phyloP scores from a whole-genome alignment of 2,329 filamentous ascomycete genomes.

The Parafenestella ontariensis region DNA sequence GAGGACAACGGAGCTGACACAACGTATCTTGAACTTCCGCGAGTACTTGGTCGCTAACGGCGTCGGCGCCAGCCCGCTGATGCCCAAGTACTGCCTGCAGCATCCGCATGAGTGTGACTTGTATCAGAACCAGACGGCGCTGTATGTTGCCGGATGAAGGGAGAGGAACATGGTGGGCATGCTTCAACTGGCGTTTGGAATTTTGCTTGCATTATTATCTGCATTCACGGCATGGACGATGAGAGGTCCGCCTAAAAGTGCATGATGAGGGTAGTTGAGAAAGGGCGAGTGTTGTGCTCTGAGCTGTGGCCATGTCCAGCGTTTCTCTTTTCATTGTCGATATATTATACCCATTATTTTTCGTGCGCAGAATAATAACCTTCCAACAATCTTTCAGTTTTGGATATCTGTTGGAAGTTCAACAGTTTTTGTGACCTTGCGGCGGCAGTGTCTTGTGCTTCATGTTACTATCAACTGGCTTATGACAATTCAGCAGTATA shows the following conservation, averaged over 20 bases:
- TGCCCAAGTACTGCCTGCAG: constrained; percentile 65
- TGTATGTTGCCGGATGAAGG: not conserved
- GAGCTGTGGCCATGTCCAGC: not conserved
- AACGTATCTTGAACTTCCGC: constrained; percentile 65
- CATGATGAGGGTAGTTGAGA: not conserved
- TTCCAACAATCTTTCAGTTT: not conserved
- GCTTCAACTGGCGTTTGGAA: not conserved
- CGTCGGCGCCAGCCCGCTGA: constrained; percentile 58
- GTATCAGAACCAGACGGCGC: constrained; percentile 57
- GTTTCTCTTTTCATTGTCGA: not conserved
- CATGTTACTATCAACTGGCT: no score
- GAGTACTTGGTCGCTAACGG: constrained; percentile 65
- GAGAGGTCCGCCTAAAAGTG: not conserved
- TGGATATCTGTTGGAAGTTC: not conserved
- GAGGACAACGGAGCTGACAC: constrained; percentile 61
- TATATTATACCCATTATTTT: not conserved
- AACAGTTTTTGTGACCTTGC: no score
- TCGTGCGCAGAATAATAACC: not conserved
- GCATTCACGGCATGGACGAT: not conserved
- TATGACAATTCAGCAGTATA: no score
- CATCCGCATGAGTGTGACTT: constrained; percentile 66
- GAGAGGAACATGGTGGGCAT: not conserved
- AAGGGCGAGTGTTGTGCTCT: not conserved
- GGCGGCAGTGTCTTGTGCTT: no score
- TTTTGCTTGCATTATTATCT: not conserved